These are phyloP conservation scores for Ascosphaera acerosa DNA, from an alignment of 2,329 filamentous ascomycete species.

Conservation along the genomic window DNA sequence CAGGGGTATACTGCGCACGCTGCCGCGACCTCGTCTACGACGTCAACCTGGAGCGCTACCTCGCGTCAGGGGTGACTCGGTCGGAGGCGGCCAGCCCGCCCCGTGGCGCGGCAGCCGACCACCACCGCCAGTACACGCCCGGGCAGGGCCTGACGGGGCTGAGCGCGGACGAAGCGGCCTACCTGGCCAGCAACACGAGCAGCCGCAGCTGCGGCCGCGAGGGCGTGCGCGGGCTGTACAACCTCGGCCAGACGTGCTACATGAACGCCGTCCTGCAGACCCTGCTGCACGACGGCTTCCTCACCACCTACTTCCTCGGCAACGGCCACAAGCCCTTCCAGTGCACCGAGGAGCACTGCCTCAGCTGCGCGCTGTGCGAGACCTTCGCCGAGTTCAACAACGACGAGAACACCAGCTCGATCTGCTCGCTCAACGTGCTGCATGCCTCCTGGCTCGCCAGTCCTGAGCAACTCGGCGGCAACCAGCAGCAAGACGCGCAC, in stretches of 20 bases:
- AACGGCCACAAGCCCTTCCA: constrained; percentile 64
- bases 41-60: constrained; percentile 14
- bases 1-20: constrained; percentile 16
- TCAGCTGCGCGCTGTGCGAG: constrained; percentile 35
- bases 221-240: constrained; percentile 78
- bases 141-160: constrained; percentile 5
- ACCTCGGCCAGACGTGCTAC: constrained; percentile 96
- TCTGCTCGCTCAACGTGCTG: constrained; percentile 71
- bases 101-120: too few species aligned
- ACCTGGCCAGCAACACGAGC: constrained; percentile 53
- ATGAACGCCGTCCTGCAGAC: constrained; percentile 91
- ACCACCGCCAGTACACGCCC: constrained; percentile 6
- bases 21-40: constrained; percentile 21
- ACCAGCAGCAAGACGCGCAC: constrained; percentile 88
- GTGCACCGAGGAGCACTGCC: constrained; percentile 34
- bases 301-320: constrained; percentile 76
- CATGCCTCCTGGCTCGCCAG: constrained; percentile 76
- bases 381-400: constrained; percentile 38
- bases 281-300: constrained; percentile 74
- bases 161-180: constrained; percentile 40
- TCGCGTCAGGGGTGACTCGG: constrained; percentile 3
- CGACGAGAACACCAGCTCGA: constrained; percentile 49
- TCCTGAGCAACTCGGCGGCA: constrained; percentile 45
- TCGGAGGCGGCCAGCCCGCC: not conserved
- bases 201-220: constrained; percentile 62